phyloP scores from a whole-genome alignment of 306 rosid genomes.

The Cercis canadensis region DNA sequence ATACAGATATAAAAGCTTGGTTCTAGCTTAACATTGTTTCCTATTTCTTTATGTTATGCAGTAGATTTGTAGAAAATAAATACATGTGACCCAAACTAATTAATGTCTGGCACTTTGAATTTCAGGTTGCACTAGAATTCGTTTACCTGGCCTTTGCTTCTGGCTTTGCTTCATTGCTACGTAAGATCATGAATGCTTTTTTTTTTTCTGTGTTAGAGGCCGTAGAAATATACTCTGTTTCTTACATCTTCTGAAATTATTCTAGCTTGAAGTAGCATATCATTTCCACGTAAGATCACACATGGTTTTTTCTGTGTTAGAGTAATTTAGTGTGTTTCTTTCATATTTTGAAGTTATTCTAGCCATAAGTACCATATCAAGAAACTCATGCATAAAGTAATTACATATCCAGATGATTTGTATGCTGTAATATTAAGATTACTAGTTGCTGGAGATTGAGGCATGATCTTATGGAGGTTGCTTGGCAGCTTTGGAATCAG shows the following conservation, averaged over 20 bases:
- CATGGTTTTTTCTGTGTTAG: no score
- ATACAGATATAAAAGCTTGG: no score
- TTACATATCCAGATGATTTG: neutral
- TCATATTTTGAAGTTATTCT: no score
- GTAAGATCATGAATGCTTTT: constrained; percentile 51
- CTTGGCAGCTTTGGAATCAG: no score
- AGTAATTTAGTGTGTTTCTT: no score
- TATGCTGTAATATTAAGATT: neutral
- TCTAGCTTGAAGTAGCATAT: neutral
- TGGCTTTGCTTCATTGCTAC: constrained; percentile 71
- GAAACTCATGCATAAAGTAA: no score
- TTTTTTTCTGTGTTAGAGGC: neutral
- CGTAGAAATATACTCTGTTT: neutral
- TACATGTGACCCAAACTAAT: neutral
- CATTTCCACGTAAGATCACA: no score
- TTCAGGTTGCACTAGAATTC: constrained; percentile 64
- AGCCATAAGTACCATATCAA: no score
- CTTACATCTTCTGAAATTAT: neutral
- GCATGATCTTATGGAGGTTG: no score
- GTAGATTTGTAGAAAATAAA: neutral
- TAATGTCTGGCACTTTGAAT: constrained; percentile 1
- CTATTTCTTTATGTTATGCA: no score
- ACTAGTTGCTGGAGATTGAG: neutral
- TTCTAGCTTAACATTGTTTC: no score
- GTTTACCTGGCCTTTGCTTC: constrained; percentile 72